Conservation (phyloP, 345 rosid species). For the Garcia nutans region DNA sequence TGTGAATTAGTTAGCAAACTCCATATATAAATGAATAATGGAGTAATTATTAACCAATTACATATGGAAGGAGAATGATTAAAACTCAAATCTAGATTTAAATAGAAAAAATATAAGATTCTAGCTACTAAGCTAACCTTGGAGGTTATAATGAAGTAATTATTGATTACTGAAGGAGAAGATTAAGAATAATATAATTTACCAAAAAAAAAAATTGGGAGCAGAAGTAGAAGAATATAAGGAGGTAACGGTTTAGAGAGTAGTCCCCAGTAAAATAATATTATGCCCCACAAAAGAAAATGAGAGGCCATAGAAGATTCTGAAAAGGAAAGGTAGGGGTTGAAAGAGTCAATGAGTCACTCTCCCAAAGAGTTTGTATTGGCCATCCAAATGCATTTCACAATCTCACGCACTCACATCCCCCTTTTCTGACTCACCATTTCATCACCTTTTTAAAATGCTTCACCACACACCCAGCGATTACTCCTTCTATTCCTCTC, state of each 20-base stretch:
- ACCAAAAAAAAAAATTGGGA: too few species aligned
- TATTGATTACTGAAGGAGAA: not conserved
- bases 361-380: slow-evolving; percentile 28
- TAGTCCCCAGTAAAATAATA: not conserved
- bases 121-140: too few species aligned
- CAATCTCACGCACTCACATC: not conserved
- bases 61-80: too few species aligned
- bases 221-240: not conserved
- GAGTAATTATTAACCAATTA: too few species aligned
- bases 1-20: too few species aligned
- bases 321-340: slow-evolving; percentile 18
- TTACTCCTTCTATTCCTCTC: too few species aligned
- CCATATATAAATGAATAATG: too few species aligned
- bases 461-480: too few species aligned
- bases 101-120: too few species aligned
- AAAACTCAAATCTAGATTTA: too few species aligned
- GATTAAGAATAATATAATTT: not conserved
- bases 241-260: not conserved
- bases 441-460: not conserved
- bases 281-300: not conserved
- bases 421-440: slow-evolving; percentile 4
- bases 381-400: slow-evolving; percentile 31
- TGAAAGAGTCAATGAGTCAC: slow-evolving; percentile 8
- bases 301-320: slow-evolving; percentile 21
- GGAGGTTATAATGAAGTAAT: too few species aligned